Percentiles rank a stretch among this genome's conserved stretches.
Conservation (phyloP, 306 rosid species). For the Mimosa bimucronata region DNA sequence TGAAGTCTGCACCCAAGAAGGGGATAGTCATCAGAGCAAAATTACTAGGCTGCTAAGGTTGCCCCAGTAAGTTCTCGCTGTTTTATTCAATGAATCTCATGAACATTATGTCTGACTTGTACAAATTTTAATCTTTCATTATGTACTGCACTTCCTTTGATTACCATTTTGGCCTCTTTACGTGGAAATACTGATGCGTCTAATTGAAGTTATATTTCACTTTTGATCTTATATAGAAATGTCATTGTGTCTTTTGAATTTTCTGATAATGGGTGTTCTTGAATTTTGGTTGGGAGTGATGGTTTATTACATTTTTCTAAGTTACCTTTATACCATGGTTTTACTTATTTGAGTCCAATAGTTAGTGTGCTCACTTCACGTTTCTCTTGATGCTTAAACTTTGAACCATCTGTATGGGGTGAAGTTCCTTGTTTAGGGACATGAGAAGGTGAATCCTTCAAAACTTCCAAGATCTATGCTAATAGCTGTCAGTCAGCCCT, state of each 20-base stretch:
- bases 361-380: not conserved
- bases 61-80: not conserved
- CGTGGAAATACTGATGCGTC: not conserved
- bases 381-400: not conserved
- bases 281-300: not conserved
- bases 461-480: not conserved
- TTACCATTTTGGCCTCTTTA: not conserved
- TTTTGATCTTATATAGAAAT: not conserved
- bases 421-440: slow-evolving; percentile 1
- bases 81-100: not conserved
- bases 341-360: not conserved
- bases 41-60: slow-evolving; percentile 47
- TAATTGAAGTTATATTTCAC: not conserved
- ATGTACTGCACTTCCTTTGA: not conserved
- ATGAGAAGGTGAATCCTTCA: not conserved
- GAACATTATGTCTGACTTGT: slow-evolving; percentile 1
- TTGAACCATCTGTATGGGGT: slow-evolving; percentile 5
- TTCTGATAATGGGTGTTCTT: not conserved
- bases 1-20: slow-evolving; percentile 52
- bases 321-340: not conserved
- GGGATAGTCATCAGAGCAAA: slow-evolving; percentile 68
- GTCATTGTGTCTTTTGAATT: not conserved
- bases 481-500: not conserved
- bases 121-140: not conserved
- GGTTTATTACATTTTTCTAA: not conserved